Evolutionary conservation across 2,329 filamentous ascomycete genomes (phyloP), one percentile per base, ranked within the genome.

Genomic region (Tympanopsis confertula): DNA sequence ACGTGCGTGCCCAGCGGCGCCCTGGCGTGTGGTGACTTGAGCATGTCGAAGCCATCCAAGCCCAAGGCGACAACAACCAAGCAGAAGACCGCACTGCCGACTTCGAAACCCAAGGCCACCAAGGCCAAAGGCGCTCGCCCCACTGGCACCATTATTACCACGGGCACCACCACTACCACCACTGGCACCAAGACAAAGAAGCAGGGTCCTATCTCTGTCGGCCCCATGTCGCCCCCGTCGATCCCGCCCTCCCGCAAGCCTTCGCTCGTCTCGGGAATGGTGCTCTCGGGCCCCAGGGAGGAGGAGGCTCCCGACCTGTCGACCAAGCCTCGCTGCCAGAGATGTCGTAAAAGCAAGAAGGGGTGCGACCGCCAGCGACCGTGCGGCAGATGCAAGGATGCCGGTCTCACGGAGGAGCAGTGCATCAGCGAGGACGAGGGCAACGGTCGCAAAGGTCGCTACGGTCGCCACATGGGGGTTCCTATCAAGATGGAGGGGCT

Each of bases 311-410:
- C 7, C 22, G 22, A 26, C n/a, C 66, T 96, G 15, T 95, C 89
- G 1, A 88, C 83, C 47, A 95, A 96, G 63, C 91, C 91, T 40
- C 87, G 91, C 44, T 98, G 91, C 68, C 91, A 98, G 59, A 82
- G 91, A 41, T 98, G 91, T 69, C 83, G 91, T 52, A 98, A 96
- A 75, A 96, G 89, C 65, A 98, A 98, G 71, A 98, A 98, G 64
- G 91, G 91, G 12, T 98, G 91, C 56, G 91, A 98, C 64, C 82
- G 91, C 41, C 91, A 96, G 62, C 81, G 91, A 26, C 91, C 91
- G 19, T 98, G 91, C 54, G 86, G 87, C 39, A 78, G 91, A 45
- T 98, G 91, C 75, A 86, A 87, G 57, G 91, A 98, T 62, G 91
- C 91, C 32, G 91, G 91, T 15, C 86, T 98, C 50, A 83, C 84